phyloP scores from a whole-genome alignment of 2,329 filamentous ascomycete genomes.

The Metarhizium humberi region DNA sequence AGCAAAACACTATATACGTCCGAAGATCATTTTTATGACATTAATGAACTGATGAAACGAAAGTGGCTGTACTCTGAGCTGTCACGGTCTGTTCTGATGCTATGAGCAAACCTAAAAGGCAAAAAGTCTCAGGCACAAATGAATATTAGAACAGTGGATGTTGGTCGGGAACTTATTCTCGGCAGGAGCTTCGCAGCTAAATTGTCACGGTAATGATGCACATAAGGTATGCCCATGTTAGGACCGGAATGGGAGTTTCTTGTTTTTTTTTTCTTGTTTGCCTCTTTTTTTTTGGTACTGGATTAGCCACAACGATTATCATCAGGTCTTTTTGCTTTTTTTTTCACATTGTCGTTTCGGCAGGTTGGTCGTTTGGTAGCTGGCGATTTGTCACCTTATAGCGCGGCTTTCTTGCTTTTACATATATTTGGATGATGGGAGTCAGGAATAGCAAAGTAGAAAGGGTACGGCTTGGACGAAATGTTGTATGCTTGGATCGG shows the following conservation, averaged over 20 bases:
- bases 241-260: neutral
- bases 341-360: conserved; percentile 2
- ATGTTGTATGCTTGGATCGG: conserved; percentile 5
- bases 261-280: neutral
- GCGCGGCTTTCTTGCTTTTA: conserved; percentile 1
- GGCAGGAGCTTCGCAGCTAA: conserved; percentile 20
- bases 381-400: neutral
- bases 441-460: conserved; percentile 3
- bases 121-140: neutral
- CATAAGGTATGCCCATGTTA: conserved; percentile 7
- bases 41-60: conserved; percentile 11
- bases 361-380: neutral
- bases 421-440: conserved; percentile 1
- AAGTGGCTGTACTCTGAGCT: neutral
- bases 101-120: neutral
- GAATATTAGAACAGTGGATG: neutral
- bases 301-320: neutral
- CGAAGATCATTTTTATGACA: conserved; percentile 11
- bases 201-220: conserved; percentile 20
- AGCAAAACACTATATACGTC: conserved; percentile 6
- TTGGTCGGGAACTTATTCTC: neutral
- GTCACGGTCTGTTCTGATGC: neutral
- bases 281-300: neutral
- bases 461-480: conserved; percentile 1
- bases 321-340: neutral